Evolutionary conservation across 2,329 filamentous ascomycete species (phyloP), one percentile per base, ranked within the genome.

Genomic region (Beauveria bassiana): DNA sequence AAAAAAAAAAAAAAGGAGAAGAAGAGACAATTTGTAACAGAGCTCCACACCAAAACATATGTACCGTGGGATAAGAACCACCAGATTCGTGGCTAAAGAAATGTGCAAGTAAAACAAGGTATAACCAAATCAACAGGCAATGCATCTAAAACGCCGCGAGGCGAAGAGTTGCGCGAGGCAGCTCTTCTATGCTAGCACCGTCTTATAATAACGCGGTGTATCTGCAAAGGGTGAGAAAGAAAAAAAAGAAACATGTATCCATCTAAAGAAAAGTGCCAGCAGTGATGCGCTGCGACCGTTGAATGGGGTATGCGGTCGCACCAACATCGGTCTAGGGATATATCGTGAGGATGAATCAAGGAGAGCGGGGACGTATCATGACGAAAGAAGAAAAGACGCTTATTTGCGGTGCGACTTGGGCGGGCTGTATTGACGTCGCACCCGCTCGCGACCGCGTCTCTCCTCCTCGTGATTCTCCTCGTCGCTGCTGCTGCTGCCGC

Each of bases 391-490:
- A 28, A 18, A 12, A n/a, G n/a, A 26, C 8, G 12, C 24, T 70
- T 68, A 72, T 59, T 73, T 73, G 65, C 70, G 72, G 61, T 71
- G 69, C 50, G 66, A 64, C 66, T 72, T 72, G 64, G 65, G 65
- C 51, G 65, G 64, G 47, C 66, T 65, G 64, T 71, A 66, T 50
- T 70, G 68, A 53, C 66, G 68, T 63, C 74, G 67, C 64, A 74
- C 73, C 61, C 74, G 70, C 67, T 74, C 72, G 24, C 74, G 72
- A n/a, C 74, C 74, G 20, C 74, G 69, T 18, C 72, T 68, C 70
- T 75, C 70, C 70, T 75, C 70, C 51, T 24, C 34, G 50, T 22
- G 20, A 22, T n/a, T 8, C 40, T 55, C 38, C 38, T 55, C 51
- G 18, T 43, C 38, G 52, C 52, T 55, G 51, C 51, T 46, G 43